phyloP scores from a whole-genome alignment of 2,329 filamentous ascomycete species.

The Metarhizium humberi region DNA sequence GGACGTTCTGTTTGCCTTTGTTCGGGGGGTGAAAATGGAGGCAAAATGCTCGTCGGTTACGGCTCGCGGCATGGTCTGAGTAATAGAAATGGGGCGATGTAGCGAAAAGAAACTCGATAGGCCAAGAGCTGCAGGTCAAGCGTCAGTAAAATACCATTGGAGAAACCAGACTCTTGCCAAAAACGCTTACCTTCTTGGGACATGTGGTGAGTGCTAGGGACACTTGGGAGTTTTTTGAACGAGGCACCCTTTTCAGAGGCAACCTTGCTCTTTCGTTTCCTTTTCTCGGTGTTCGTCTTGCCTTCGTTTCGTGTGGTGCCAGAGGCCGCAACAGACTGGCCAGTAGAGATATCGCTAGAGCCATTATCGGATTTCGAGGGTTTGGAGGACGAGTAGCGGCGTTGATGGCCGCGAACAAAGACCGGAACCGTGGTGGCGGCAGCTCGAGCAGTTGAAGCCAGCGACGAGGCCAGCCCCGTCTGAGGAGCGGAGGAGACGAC shows the following conservation, averaged over 20 bases:
- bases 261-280: constrained; percentile 51
- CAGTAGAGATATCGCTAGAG: constrained; percentile 39
- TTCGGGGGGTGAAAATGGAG: constrained; percentile 63
- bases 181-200: constrained; percentile 51
- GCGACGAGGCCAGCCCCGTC: constrained; percentile 31
- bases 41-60: constrained; percentile 70
- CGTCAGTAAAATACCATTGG: neutral
- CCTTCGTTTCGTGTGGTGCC: constrained; percentile 30
- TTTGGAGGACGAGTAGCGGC: constrained; percentile 52
- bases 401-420: constrained; percentile 36
- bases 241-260: constrained; percentile 32
- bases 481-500: constrained; percentile 38
- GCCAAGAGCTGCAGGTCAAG: constrained; percentile 56
- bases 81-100: constrained; percentile 87
- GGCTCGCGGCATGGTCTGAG: constrained; percentile 64
- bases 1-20: constrained; percentile 40
- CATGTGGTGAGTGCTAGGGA: constrained; percentile 67
- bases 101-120: constrained; percentile 93
- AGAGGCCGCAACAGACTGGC: constrained; percentile 39
- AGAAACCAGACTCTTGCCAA: neutral
- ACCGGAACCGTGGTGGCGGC: constrained; percentile 23
- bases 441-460: constrained; percentile 32
- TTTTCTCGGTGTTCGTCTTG: constrained; percentile 40
- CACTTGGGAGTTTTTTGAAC: constrained; percentile 56
- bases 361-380: constrained; percentile 52